Base-by-base conservation (phyloP, 1,284 basidiomycete genomes). In the Malassezia yamatoensis region DNA sequence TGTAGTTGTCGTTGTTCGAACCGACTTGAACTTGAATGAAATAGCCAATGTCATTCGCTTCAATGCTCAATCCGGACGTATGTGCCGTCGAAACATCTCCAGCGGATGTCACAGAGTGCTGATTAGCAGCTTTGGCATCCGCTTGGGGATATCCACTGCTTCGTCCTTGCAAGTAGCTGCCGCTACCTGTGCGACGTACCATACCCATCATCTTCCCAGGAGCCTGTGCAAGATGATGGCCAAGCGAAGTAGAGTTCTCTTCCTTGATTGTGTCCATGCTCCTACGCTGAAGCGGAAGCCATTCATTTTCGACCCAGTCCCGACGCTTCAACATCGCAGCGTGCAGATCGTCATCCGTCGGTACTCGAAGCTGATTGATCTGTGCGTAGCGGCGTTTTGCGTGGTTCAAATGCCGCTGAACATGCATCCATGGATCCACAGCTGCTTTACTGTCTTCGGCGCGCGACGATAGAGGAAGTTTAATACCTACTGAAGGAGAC, bases 1-100 rank as follows among this genome's bases (percentile, higher is more conserved):
- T 78, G 76, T 86, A 90, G 64, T 83, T 76, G 40, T 75, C 78
- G 1, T 85, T 81, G n/a, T 85, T 85, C 3, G 84, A 86, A 37
- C 88, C 88, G 61, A 90, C 81, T 72, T 85, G 81, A 34, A 90
- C 75, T 24, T 81, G 83, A 7, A 85, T 84, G 48, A 88, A 78
- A 75, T 89, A 83, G 36, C 81, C 81, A 35, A 80, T 77, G 66
- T 81, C 80, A 59, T 80, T 79, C 24, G 66, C 70, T 81, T 87
- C 83, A 53, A 88, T 87, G 64, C 82, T 79, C 44, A 90, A 79
- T 3, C 83, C 87, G 40, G 88, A 78, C 34, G 85, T 82, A 74
- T 85, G 78, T 54, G 70, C 72, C 7, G 79, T 74, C 13, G 81
- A 79, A 7, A 84, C 57, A 0, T 44, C 29, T 3, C 46, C 37